A percentile compares a stretch with the other conserved stretches of the same genome.
Conservation (phyloP, 78 protist genomes). For the Tieghemostelium lacteum region DNA sequence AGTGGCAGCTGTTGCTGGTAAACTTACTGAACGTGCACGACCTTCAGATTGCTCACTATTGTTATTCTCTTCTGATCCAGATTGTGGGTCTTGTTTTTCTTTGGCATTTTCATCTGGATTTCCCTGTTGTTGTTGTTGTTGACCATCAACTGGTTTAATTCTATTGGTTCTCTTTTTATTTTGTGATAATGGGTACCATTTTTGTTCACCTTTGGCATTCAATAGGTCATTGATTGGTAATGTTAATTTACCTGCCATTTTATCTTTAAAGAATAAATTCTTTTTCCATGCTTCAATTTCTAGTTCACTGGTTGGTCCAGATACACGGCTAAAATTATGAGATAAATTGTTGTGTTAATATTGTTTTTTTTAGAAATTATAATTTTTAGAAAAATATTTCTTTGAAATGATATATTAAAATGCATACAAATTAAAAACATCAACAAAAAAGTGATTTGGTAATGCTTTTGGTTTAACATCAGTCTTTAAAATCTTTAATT, state of each 20-base stretch:
- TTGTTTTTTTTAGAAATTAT: no score
- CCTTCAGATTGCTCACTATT: constrained; percentile 3
- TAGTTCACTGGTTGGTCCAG: constrained; percentile 50
- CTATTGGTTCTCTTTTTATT: constrained; percentile 28
- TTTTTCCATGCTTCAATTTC: constrained; percentile 80
- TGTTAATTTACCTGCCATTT: constrained; percentile 47
- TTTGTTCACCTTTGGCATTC: constrained; percentile 46
- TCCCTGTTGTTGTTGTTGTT: neutral
- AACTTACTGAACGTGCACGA: constrained; percentile 28
- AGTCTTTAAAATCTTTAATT: constrained; percentile 41
- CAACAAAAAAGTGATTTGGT: constrained; percentile 55
- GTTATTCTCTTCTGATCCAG: constrained; percentile 28
- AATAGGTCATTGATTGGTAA: constrained; percentile 53
- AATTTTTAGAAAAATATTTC: no score
- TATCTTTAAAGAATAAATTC: constrained; percentile 68
- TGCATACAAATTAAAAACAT: constrained; percentile 64
- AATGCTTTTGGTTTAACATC: constrained; percentile 58
- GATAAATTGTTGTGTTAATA: neutral
- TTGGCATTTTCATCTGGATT: constrained; percentile 36
- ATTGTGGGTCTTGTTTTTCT: constrained; percentile 25
- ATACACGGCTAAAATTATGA: constrained; percentile 49
- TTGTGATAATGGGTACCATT: constrained; percentile 57
- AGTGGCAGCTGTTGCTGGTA: constrained; percentile 44
- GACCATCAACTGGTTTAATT: neutral
- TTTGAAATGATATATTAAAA: neutral